Evolutionary conservation across 169 alveolate species (phyloP), one percentile per base, ranked within the genome.

Genomic region (Babesia sp.): DNA sequence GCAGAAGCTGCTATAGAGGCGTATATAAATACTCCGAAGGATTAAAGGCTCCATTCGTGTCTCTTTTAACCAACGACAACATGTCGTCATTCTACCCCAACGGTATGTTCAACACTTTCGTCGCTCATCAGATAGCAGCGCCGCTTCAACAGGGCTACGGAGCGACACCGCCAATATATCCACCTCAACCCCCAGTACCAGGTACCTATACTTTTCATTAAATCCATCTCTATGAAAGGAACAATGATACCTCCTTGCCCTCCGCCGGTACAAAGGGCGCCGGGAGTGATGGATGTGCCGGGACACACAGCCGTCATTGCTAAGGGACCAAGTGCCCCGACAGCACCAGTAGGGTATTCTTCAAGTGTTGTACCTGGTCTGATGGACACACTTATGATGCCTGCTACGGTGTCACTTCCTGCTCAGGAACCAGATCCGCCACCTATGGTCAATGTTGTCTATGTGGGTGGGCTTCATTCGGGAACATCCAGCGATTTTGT

Each of bases 401-500:
- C 88, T n/a, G 88, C 68, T 1, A 41, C 71, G 26, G 73, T 46
- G 24, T 8, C 68, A 11, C 26, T 80, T 2, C 83, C 83, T 18
- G 44, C 31, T 39, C 84, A 80, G 37, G 48, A 46, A 29, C 63
- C 66, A n/a, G 88, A 70, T 31, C 58, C 88, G 22, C 68, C 71
- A 20, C 67, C 68, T 1, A 56, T 69, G 64, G 69, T 67, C 28
- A 70, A 80, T 31, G 79, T 80, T 7, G 85, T 80, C 29, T 80
- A 80, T 72, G 71, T 80, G 6, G 88, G 88, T 22, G 83, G 83
- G 8, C 77, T 80, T 22, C 36, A 61, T 26, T 51, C 77, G 6
- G 83, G 71, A 18, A 71, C 83, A 12, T 59, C 84, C 28, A 80
- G 71, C 46, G 88, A 80, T 28, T 69, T 71, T 24, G 79, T 71